Percentiles rank a stretch among this genome's conserved stretches.
phyloP scores from a whole-genome alignment of 768 basidiomycete genomes.

The Zangia roseola region DNA sequence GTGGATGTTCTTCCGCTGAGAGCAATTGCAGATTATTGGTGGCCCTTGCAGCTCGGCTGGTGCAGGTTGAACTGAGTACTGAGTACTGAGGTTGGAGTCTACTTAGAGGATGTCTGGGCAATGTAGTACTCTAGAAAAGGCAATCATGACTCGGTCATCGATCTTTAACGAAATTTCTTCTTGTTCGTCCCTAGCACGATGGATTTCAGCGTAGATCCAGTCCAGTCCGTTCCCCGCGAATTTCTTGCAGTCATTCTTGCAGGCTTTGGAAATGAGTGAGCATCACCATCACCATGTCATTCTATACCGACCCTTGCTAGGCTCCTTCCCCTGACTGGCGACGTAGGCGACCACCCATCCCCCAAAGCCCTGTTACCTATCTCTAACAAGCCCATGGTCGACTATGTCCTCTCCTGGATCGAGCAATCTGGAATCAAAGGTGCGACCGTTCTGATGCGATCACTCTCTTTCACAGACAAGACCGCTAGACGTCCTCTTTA shows the following conservation, averaged over 20 bases:
- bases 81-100: too few species aligned
- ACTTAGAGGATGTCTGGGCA: too few species aligned
- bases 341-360: slow-evolving; percentile 77
- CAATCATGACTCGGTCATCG: slow-evolving; percentile 15
- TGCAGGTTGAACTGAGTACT: neutral
- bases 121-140: slow-evolving; percentile 22
- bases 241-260: slow-evolving; percentile 88
- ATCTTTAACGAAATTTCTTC: too few species aligned
- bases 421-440: slow-evolving; percentile 86
- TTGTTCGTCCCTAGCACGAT: too few species aligned
- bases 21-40: neutral
- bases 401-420: slow-evolving; percentile 82
- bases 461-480: slow-evolving; percentile 6
- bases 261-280: slow-evolving; percentile 91
- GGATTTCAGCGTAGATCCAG: slow-evolving; percentile 61
- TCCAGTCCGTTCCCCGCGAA: slow-evolving; percentile 60
- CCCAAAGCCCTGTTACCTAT: slow-evolving; percentile 89
- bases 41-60: neutral
- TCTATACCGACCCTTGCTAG: slow-evolving; percentile 38
- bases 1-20: neutral
- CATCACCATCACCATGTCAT: neutral
- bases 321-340: slow-evolving; percentile 68
- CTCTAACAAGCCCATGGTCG: slow-evolving; percentile 84
- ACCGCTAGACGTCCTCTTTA: slow-evolving; percentile 73
- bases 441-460: slow-evolving; percentile 28